Evolutionary conservation across 495 filamentous ascomycete genomes (phyloP), one percentile per base, ranked within the genome.

Genomic region (Neurospora sp.): DNA sequence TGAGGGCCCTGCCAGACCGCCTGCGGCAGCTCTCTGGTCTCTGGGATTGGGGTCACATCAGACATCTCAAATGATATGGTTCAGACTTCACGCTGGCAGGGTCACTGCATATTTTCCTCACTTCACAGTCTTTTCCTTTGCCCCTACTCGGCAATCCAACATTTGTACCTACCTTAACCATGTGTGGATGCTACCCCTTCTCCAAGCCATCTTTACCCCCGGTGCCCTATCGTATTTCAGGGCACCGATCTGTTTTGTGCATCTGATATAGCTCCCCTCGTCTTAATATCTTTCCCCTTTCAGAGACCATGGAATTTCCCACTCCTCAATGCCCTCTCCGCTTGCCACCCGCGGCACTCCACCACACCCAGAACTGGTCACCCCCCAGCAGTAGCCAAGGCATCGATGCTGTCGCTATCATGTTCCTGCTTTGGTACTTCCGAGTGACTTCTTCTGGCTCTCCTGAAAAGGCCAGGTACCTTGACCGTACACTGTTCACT

Each of bases 231-330:
- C 78, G 81, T 76, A 76, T 81, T 81, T 80, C 79, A 80, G 77
- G 81, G 76, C 77, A 79, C 65, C 76, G 75, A 80, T 79, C 78
- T 80, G 77, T 79, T 81, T 78, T 76, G 77, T 74, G 76, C 76
- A 74, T 75, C 74, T 82, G 80, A 78, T 86, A 85, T 86, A 83
- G 79, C 73, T 73, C 73, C 81, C 83, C 80, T 75, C 79, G 79
- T 75, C 79, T 74, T 76, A 75, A 73, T 83, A 82, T 81, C 81
- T 65, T 65, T 73, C 81, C 82, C 78, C 78, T 78, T 76, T 77
- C 69, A 73, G 77, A 75, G 74, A 76, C 65, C 70, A 74, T 74
- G 72, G 68, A 74, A 72, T 53, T 69, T 53, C 72, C 72, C 76
- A 78, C 74, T 72, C 72, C 69, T 69, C 70, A 74, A 70, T 70